phyloP scores from a whole-genome alignment of 2,329 filamentous ascomycete genomes.

The Trichoderma lentiforme region DNA sequence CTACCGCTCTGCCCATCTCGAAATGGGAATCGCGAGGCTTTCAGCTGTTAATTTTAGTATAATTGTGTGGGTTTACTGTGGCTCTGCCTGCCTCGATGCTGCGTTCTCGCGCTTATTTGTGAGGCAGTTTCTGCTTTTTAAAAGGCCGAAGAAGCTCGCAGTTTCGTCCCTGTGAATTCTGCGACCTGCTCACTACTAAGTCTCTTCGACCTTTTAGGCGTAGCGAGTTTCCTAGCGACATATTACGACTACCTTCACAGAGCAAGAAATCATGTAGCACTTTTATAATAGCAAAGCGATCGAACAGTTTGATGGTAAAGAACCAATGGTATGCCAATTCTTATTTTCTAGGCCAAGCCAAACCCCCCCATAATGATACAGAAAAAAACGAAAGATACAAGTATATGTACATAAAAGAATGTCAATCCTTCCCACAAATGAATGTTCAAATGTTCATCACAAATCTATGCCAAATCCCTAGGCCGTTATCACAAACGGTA shows the following conservation, averaged over 20 bases:
- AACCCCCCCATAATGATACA: background rate
- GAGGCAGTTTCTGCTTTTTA: too few species aligned
- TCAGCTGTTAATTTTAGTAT: background rate
- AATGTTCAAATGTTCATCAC: background rate
- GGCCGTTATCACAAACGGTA: background rate
- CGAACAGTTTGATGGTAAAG: background rate
- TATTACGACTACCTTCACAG: too few species aligned
- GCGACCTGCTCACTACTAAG: too few species aligned
- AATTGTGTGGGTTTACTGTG: background rate
- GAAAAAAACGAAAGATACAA: background rate
- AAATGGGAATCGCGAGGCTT: background rate
- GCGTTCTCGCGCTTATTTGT: too few species aligned
- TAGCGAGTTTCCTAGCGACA: too few species aligned
- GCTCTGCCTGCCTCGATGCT: background rate
- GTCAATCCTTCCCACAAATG: background rate
- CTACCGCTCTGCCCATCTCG: background rate
- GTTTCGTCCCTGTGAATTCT: too few species aligned
- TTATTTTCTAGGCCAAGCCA: background rate
- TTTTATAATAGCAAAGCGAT: too few species aligned
- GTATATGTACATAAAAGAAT: slow-evolving; percentile 1
- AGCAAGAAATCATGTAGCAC: too few species aligned
- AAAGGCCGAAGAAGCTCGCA: too few species aligned
- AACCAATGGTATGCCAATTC: background rate
- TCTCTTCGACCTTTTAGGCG: too few species aligned
- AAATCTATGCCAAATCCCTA: background rate